phyloP scores from a whole-genome alignment of 2,329 filamentous ascomycete genomes.

The Saccharata proteae region DNA sequence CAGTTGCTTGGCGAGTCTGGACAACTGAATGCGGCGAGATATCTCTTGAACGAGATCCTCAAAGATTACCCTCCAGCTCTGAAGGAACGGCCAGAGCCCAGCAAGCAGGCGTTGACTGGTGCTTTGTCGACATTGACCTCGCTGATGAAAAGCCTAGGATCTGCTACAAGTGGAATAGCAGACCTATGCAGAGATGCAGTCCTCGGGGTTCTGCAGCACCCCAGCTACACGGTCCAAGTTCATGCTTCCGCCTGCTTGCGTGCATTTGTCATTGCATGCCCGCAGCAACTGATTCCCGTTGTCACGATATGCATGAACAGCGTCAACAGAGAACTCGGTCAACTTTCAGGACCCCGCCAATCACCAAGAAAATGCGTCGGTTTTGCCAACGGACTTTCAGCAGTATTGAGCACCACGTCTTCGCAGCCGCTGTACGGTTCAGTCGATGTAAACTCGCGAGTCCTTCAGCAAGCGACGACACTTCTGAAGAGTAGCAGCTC shows the following conservation, averaged over 20 bases:
- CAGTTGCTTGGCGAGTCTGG: constrained; percentile 81
- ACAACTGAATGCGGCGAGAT: constrained; percentile 69
- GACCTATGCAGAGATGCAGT: constrained; percentile 78
- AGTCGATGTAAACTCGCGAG: constrained; percentile 85
- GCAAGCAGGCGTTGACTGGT: constrained; percentile 71
- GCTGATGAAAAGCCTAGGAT: constrained; percentile 67
- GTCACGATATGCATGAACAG: constrained; percentile 96
- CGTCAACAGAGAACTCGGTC: constrained; percentile 70
- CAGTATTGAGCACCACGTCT: constrained; percentile 80
- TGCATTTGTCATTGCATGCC: constrained; percentile 77
- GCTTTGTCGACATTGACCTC: constrained; percentile 69
- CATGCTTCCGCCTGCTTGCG: constrained; percentile 79
- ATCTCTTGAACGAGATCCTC: constrained; percentile 73
- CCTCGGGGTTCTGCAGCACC: constrained; percentile 82
- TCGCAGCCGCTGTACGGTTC: constrained; percentile 85
- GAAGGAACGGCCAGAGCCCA: constrained; percentile 77
- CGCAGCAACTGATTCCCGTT: constrained; percentile 80
- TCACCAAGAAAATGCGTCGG: constrained; percentile 76
- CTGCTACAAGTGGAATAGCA: constrained; percentile 65
- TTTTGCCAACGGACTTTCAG: constrained; percentile 82
- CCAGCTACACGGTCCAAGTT: constrained; percentile 91
- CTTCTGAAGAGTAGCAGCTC: constrained; percentile 85
- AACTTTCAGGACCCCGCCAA: constrained; percentile 62
- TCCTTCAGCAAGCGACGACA: constrained; percentile 82
- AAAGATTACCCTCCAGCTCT: constrained; percentile 90